These are phyloP conservation scores for Panicum virgatum DNA, from an alignment of 202 grass and related monocot species.

Conservation along the genomic window DNA sequence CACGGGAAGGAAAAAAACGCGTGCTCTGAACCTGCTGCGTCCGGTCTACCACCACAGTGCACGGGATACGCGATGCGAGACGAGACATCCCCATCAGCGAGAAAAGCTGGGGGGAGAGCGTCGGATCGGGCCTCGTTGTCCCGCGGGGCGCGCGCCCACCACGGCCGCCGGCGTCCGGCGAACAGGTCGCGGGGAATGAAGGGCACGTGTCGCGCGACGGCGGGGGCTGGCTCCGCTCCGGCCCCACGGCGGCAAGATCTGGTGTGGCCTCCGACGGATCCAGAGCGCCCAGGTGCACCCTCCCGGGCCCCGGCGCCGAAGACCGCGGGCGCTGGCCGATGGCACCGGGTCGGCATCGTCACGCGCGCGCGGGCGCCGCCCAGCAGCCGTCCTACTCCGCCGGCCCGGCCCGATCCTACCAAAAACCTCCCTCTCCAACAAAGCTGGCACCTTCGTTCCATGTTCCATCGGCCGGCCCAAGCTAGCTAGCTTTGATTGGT, in stretches of 20 bases:
- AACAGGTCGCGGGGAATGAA: not conserved
- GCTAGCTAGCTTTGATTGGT: not conserved
- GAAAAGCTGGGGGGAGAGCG: not conserved
- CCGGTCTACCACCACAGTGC: not conserved
- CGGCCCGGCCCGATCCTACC: not conserved
- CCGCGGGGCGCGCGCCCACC: not conserved
- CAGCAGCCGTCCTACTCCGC: conserved; percentile 25
- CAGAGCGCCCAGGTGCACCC: conserved; percentile 13
- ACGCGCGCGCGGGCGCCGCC: not conserved
- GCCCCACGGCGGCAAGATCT: conserved; percentile 9
- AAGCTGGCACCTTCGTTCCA: not conserved
- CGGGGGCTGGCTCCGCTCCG: not conserved
- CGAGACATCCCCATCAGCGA: not conserved
- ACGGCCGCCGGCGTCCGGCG: not conserved
- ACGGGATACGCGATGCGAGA: no score
- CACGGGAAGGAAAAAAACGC: not conserved
- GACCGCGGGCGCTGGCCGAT: not conserved
- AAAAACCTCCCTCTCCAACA: conserved; percentile 14
- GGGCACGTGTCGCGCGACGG: conserved; percentile 9
- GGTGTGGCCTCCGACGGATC: not conserved
- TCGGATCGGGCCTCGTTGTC: not conserved
- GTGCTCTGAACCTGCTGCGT: conserved; percentile 4
- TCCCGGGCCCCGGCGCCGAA: conserved; percentile 27
- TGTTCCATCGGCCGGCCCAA: not conserved
- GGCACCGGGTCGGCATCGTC: not conserved